A percentile compares a stretch with the other conserved stretches of the same genome.
phyloP scores from a whole-genome alignment of 2,329 filamentous ascomycete species.

The Talaromyces amestolkiae region DNA sequence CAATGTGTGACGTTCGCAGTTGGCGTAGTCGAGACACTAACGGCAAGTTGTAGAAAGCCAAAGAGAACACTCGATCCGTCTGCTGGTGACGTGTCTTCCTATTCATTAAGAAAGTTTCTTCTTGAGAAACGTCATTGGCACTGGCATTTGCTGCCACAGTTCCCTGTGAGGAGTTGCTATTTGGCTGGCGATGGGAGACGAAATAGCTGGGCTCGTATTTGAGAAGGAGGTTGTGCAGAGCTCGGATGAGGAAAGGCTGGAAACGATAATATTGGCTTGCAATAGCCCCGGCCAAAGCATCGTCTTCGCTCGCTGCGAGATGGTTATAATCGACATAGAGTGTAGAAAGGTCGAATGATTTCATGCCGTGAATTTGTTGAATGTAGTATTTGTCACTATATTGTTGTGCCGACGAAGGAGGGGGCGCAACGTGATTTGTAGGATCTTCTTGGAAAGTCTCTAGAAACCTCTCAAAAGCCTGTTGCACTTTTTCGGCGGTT shows the following conservation, averaged over 20 bases:
- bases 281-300: constrained; percentile 79
- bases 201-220: constrained; percentile 96
- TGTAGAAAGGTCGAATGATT: constrained; percentile 61
- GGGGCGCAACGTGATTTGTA: constrained; percentile 28
- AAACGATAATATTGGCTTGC: constrained; percentile 93
- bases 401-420: constrained; percentile 54
- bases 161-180: constrained; percentile 64
- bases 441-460: constrained; percentile 60
- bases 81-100: constrained; percentile 85
- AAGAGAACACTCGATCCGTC: constrained; percentile 91
- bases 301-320: constrained; percentile 71
- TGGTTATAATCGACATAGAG: constrained; percentile 73
- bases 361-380: constrained; percentile 63
- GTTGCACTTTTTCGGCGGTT: constrained; percentile 61
- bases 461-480: constrained; percentile 63
- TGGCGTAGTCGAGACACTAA: constrained; percentile 82
- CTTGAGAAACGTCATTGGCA: constrained; percentile 59
- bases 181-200: constrained; percentile 82
- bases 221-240: constrained; percentile 86
- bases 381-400: constrained; percentile 65
- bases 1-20: constrained; percentile 84
- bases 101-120: constrained; percentile 53
- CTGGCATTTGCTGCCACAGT: constrained; percentile 58
- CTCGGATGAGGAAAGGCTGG: constrained; percentile 83
- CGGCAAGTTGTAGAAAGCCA: constrained; percentile 91